Evolutionary conservation across 2,329 filamentous ascomycete genomes (phyloP), one percentile per base, ranked within the genome.

Genomic region (Knufia fluminis): DNA sequence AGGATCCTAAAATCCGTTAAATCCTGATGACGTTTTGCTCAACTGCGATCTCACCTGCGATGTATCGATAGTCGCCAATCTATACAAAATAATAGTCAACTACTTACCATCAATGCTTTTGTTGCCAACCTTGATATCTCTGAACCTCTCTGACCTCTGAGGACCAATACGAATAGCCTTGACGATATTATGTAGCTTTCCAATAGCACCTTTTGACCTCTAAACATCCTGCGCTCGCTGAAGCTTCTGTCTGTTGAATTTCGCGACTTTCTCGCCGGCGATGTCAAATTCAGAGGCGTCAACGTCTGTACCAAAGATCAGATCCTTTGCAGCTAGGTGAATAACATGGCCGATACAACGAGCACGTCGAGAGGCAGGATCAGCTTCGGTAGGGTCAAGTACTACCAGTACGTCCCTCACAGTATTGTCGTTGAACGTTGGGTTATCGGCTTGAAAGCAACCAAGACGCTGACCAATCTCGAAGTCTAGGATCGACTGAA

Each of bases 391-490:
- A n/a, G 35, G 19, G 4, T 38, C 35, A 7, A 38, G 35, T 16
- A n/a, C 4, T 16, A 7, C n/a, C 6, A 38, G 35, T 16, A 38
- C 35, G n/a, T 20, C 35, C n/a, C 14, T 16, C 14, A n/a, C 35
- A n/a, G 14, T 38, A n/a, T 28, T 28, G 19, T 38, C 35, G n/a
- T 38, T 38, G 35, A 38, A 38, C 14, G 14, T n/a, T 20, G 19
- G 35, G 19, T 38, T 38, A n/a, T 38, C 35, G n/a, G 6, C n/a
- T n/a, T 38, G 35, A 38, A 38, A 38, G 35, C 35, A 38, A 38
- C 35, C 35, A 38, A 38, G 35, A 7, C 35, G 14, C 35, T 38
- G 14, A 38, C 19, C 7, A 7, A 20, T 38, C 35, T 38, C 35
- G n/a, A 38, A 38, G n/a, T 38, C n/a, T 7, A 38, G 4, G n/a